Evolutionary conservation across 148 eudicot species (phyloP).

Genomic region (Suaeda aralocaspica): DNA sequence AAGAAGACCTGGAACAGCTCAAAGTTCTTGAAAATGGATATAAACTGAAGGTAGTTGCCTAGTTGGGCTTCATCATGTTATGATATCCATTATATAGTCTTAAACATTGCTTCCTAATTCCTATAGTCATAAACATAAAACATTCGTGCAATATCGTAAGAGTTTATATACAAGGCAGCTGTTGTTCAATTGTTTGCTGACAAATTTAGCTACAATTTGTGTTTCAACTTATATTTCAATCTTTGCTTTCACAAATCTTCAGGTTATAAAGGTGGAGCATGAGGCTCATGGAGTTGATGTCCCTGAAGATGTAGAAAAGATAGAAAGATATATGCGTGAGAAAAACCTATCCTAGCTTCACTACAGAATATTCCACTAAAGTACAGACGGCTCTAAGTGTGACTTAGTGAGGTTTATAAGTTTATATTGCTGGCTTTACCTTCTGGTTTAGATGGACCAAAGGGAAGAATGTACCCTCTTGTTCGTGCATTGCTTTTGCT

Average conservation of each 20-base stretch:
- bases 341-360: slow-evolving; percentile 48
- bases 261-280: slow-evolving; percentile 87
- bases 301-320: slow-evolving; percentile 76
- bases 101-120: no score
- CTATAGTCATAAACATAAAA: no score
- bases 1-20: slow-evolving; percentile 92
- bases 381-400: background rate
- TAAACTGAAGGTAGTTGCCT: slow-evolving; percentile 82
- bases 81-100: background rate
- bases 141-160: no score
- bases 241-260: slow-evolving; percentile 13
- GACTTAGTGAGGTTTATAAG: background rate
- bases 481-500: background rate
- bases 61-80: background rate
- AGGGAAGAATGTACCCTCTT: background rate
- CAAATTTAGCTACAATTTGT: background rate
- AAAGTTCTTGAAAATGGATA: slow-evolving; percentile 97
- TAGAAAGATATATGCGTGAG: slow-evolving; percentile 66
- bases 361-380: background rate
- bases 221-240: background rate
- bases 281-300: slow-evolving; percentile 79
- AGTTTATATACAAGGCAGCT: no score
- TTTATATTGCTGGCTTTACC: no score
- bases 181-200: no score
- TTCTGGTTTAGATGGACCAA: background rate